Evolutionary conservation across 2,329 filamentous ascomycete genomes (phyloP).

Genomic region (Phialemoniopsis sp.): DNA sequence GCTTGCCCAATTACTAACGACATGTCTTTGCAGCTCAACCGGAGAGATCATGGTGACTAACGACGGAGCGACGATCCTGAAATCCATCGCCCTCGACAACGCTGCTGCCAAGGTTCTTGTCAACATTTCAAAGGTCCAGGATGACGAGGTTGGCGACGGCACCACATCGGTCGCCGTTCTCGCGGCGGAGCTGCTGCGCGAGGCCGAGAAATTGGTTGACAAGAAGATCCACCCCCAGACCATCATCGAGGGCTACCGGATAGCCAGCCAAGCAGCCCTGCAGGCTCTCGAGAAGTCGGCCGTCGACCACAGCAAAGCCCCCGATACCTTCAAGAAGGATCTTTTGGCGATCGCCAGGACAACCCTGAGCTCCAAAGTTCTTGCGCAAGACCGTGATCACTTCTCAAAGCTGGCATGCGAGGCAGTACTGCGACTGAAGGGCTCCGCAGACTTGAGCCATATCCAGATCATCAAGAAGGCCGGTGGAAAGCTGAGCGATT

Average conservation of each 20-base stretch:
- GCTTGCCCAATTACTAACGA: no score
- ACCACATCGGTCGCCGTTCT: conserved; percentile 97
- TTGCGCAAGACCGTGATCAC: conserved; percentile 88
- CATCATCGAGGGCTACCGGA: conserved; percentile 97
- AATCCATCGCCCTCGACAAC: conserved; percentile 97
- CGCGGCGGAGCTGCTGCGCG: conserved; percentile 88
- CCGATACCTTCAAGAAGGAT: conserved; percentile 83
- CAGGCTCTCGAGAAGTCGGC: conserved; percentile 78
- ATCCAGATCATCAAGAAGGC: conserved; percentile 99
- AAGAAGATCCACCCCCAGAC: conserved; percentile 99
- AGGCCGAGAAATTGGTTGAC: conserved; percentile 95
- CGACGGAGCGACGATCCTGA: conserved; percentile 96
- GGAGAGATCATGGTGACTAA: conserved; percentile 98
- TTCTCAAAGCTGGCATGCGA: conserved; percentile 89
- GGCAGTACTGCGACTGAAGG: conserved; percentile 84
- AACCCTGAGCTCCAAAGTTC: conserved; percentile 94
- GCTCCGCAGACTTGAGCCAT: conserved; percentile 89
- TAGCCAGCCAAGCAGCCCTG: conserved; percentile 88
- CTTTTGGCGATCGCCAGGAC: conserved; percentile 87
- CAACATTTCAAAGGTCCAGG: conserved; percentile 99
- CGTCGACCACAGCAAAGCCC: conserved; percentile 83
- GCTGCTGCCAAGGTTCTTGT: conserved; percentile 97
- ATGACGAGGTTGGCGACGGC: conserved; percentile 96
- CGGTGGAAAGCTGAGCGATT: conserved; percentile 94
- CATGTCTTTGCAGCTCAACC: conserved; percentile 62